Evolutionary conservation across 1,139 yeast genomes (phyloP), one percentile per base, ranked within the genome.

Genomic region (Suhomyces taliae): DNA sequence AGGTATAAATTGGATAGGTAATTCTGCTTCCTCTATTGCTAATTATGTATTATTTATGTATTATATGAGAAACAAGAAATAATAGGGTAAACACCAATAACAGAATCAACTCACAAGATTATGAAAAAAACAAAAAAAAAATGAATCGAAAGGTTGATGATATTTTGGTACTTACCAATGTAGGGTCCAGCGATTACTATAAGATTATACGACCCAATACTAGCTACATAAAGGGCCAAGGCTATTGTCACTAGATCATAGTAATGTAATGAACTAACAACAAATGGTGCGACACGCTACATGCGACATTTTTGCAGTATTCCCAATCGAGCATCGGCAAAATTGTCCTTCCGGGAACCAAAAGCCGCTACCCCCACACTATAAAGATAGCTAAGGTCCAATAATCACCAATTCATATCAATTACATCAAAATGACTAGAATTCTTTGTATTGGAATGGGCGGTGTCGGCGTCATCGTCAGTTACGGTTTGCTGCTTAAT

Each of bases 401-500:
- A 19, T 5, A 24, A 12, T 24, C 11, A 19, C 15, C 27, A 9
- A 14, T n/a, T 27, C 26, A 14, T 7, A 24, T 27, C 26, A 14
- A 15, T 19, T 38, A 9, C 33, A 39, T 34, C 15, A 11, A 26
- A 2, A 61, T 57, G 52, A 50, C 69, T 5, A 75, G 74, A 44
- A 68, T 81, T 3, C 69, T 83, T 31, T 64, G 81, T n/a, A 72
- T 85, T 34, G 90, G 90, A 9, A 71, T 84, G 54, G 90, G 90
- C 8, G 90, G 91, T 27, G 90, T 87, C 2, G 95, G 95, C 12
- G 74, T 85, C 36, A 76, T 87, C 39, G 85, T 85, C 6, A 85
- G 90, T 0, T 75, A 82, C 41, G 78, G 85, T 0, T 70, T 87
- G 34, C 76, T 76, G 46, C 54, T 56, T 38, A 69, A 67, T 38